A percentile compares a stretch with the other conserved stretches of the same genome.
Conservation (phyloP, 306 rosid genomes). For the Benincasa hispida region DNA sequence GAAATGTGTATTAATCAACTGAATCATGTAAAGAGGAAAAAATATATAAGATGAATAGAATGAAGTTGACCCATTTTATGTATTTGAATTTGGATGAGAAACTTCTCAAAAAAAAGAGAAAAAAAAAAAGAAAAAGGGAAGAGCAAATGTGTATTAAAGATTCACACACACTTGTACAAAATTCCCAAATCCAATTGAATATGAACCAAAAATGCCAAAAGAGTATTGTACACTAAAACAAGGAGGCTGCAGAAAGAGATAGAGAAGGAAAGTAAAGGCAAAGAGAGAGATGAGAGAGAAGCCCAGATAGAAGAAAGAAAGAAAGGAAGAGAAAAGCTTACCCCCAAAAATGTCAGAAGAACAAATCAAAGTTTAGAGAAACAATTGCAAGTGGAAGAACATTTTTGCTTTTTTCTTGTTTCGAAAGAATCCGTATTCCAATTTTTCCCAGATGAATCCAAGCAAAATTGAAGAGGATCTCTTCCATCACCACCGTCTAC, state of each 20-base stretch:
- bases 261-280: background rate
- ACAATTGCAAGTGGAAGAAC: background rate
- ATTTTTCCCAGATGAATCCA: conserved; percentile 45
- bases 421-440: background rate
- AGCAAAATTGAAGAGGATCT: conserved; percentile 63
- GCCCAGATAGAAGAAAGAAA: too few species aligned
- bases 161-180: background rate
- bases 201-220: background rate
- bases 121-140: too few species aligned
- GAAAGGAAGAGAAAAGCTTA: background rate
- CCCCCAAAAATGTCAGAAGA: conserved; percentile 14
- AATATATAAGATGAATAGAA: too few species aligned
- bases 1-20: background rate
- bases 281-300: background rate
- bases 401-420: background rate
- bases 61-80: too few species aligned
- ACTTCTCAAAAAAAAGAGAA: too few species aligned
- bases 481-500: conserved; percentile 30
- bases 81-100: background rate
- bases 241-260: background rate
- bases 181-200: background rate
- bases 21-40: background rate
- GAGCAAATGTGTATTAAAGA: background rate
- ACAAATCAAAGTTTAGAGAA: background rate
- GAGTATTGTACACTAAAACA: background rate